These are phyloP conservation scores for Alternaria sp. DNA, from an alignment of 2,329 filamentous ascomycete species.

Conservation along the genomic window DNA sequence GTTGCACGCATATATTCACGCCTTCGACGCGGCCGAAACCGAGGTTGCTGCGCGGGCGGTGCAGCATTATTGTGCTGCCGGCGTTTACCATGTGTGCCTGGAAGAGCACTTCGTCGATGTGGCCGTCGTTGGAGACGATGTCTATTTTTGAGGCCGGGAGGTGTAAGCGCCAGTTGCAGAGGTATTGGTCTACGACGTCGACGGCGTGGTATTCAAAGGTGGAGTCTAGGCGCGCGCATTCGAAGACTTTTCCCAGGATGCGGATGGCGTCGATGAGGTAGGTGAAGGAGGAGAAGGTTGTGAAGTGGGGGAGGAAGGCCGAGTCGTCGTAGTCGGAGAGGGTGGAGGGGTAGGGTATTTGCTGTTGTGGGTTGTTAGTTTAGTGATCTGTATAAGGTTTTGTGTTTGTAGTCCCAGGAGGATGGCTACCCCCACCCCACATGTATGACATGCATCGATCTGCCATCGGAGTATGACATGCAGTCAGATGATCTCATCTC, in stretches of 20 bases:
- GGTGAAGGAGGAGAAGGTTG: constrained; percentile 80
- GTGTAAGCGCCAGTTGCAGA: constrained; percentile 80
- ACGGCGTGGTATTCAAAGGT: constrained; percentile 55
- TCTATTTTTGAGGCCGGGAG: constrained; percentile 75
- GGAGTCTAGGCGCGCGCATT: constrained; percentile 48
- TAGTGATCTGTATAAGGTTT: neutral
- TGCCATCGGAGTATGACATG: neutral
- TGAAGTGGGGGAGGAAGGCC: constrained; percentile 70
- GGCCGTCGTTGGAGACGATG: constrained; percentile 69
- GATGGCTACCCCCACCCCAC: neutral
- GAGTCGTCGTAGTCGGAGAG: constrained; percentile 82
- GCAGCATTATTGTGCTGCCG: constrained; percentile 49
- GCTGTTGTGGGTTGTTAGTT: constrained; percentile 26
- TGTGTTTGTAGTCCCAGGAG: neutral
- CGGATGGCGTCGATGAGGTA: constrained; percentile 83
- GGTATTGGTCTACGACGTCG: constrained; percentile 64
- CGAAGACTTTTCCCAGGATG: constrained; percentile 78
- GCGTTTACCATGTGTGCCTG: constrained; percentile 80
- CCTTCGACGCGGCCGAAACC: constrained; percentile 46
- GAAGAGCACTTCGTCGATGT: constrained; percentile 87
- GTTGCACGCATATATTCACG: constrained; percentile 69
- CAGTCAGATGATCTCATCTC: neutral
- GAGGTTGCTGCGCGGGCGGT: constrained; percentile 53
- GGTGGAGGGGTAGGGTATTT: constrained; percentile 52
- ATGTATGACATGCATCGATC: neutral